These are phyloP conservation scores for Elongisporangium undulatum DNA, from an alignment of 352 stramenopile genomes.

Conservation along the genomic window DNA sequence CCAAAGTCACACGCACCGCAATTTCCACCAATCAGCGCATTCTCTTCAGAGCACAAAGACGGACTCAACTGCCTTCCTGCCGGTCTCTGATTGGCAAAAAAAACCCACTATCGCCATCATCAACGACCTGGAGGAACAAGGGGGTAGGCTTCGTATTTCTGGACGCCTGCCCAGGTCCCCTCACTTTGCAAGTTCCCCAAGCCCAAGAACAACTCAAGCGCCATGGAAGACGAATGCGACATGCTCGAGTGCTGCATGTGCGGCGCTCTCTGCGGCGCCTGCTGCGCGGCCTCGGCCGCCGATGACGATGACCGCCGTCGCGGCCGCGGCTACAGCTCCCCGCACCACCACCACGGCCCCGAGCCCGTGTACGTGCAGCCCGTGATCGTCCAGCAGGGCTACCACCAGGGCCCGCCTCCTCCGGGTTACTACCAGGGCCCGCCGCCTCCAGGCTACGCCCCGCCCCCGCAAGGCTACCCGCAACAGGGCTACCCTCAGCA, in stretches of 20 bases:
- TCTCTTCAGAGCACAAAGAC: background rate
- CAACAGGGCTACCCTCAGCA: constrained; percentile 39
- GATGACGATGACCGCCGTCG: constrained; percentile 33
- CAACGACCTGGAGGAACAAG: background rate
- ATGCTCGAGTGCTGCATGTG: constrained; percentile 78
- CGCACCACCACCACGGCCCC: constrained; percentile 25
- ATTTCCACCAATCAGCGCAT: background rate
- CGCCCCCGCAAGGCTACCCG: constrained; percentile 35
- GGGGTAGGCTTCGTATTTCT: background rate
- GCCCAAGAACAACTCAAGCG: constrained; percentile 1
- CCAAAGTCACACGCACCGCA: background rate
- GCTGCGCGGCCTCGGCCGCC: constrained; percentile 45
- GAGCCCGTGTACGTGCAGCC: constrained; percentile 73
- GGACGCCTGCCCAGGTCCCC: background rate
- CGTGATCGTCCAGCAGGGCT: constrained; percentile 47
- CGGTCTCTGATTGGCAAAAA: background rate
- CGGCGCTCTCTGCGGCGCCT: constrained; percentile 67
- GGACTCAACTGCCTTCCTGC: too few relatives aligned
- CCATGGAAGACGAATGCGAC: constrained; percentile 70
- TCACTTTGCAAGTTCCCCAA: constrained; percentile 3
- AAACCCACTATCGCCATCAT: background rate
- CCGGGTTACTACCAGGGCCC: constrained; percentile 24
- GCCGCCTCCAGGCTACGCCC: constrained; percentile 26
- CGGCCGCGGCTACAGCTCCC: constrained; percentile 23
- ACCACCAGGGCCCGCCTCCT: constrained; percentile 23